Base-by-base conservation (phyloP, 208 protist species). In the Crithidia bombi region DNA sequence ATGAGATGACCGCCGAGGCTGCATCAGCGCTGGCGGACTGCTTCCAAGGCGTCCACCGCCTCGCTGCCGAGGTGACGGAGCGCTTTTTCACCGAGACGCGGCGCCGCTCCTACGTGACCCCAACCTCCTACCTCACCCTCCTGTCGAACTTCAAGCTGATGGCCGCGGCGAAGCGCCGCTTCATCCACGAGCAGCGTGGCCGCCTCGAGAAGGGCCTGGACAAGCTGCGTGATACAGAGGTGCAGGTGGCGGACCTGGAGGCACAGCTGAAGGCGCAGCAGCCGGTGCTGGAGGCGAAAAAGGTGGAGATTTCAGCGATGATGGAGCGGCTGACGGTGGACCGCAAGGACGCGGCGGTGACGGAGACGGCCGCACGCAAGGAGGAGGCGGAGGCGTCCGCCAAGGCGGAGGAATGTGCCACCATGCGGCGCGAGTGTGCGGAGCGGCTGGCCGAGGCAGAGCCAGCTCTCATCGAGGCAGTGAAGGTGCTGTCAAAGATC, bases 21-120 rank as follows among this genome's bases (percentile, higher is more conserved):
- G 32, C 61, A 49, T 59, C 63, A 33, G 75, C 82, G 51, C 74
- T 96, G 65, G 73, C 90, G 19, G 68, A 94, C 65, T 96, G 96
- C 82, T 98, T 95, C 78, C 92, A 97, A 52, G 74, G 62, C 15
- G 87, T 99, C 25, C 98, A 99, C 80, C 75, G 94, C 44, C 75
- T 77, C 35, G 97, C 98, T 17, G 69, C 87, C 7, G 75, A 91
- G 12, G 78, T 87, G 28, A 98, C 96, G 11, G 81, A 89, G 50
- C 68, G 82, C 36, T 99, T 98, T 75, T 96, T 98, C 36, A 80
- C 82, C 0, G 88, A 97, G 71, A 93, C 95, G 35, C 82, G 86
- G 10, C 92, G 98, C 10, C 80, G 97, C 63, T 99, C 98, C 47
- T 98, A 99, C 82, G 98, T 99, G 46, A 99, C 98, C 47, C 98